Conservation (phyloP, 2,329 filamentous ascomycete genomes). For the Trichothecium sympodiale region DNA sequence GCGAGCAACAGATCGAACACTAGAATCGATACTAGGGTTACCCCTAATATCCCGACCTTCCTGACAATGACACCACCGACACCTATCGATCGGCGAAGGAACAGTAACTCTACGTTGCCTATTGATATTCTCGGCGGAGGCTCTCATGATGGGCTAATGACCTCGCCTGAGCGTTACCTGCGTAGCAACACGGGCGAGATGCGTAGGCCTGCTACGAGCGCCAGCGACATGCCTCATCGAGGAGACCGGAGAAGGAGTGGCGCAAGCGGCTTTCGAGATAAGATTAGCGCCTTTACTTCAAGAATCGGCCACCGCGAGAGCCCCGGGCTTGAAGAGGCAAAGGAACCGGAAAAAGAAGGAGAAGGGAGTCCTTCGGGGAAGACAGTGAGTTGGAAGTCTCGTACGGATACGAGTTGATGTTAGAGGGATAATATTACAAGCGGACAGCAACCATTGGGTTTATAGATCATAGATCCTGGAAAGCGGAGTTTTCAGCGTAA, state of each 20-base stretch:
- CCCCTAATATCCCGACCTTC: slow-evolving; percentile 21
- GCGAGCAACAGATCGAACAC: slow-evolving; percentile 33
- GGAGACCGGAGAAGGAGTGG: slow-evolving; percentile 16
- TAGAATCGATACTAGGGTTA: slow-evolving; percentile 4
- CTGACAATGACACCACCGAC: slow-evolving; percentile 38
- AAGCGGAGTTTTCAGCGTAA: too few species aligned
- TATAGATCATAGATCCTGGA: too few species aligned
- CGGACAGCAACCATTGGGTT: too few species aligned
- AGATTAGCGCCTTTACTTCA: slow-evolving; percentile 21
- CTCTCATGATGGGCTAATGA: slow-evolving; percentile 18
- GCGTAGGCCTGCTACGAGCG: slow-evolving; percentile 18
- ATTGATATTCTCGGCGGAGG: slow-evolving; percentile 19
- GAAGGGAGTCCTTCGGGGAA: slow-evolving; percentile 8
- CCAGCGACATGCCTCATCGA: slow-evolving; percentile 13
- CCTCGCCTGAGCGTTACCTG: slow-evolving; percentile 7
- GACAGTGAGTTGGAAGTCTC: slow-evolving; percentile 8
- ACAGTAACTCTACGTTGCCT: slow-evolving; percentile 12
- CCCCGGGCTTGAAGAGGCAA: slow-evolving; percentile 11
- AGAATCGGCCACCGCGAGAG: slow-evolving; percentile 15
- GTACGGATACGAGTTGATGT: slow-evolving; percentile 10
- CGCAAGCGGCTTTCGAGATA: slow-evolving; percentile 21
- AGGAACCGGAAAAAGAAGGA: slow-evolving; percentile 9
- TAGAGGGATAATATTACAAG: neutral
- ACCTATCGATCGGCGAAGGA: slow-evolving; percentile 17
- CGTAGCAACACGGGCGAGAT: slow-evolving; percentile 8